Evolutionary conservation across 2,329 filamentous ascomycete genomes (phyloP).

Genomic region (Graphilbum sp.): DNA sequence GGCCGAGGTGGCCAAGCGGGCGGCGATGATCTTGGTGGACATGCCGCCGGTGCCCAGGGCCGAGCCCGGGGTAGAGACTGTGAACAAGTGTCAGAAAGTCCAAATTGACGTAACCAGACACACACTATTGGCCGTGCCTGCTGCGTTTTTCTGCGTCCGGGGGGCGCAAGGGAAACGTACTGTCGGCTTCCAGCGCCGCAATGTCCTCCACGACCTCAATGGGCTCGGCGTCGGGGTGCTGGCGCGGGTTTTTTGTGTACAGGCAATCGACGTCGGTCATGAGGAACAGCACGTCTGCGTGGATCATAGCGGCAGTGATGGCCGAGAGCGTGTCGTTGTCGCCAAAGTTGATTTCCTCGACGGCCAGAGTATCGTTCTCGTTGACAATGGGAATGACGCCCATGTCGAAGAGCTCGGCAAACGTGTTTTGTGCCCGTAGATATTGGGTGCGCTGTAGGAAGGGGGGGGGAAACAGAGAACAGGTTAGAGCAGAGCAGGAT

Average conservation of each 20-base stretch:
- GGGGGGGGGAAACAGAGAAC: too few relatives aligned
- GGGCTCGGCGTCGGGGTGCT: slow-evolving; percentile 66
- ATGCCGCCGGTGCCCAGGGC: slow-evolving; percentile 87
- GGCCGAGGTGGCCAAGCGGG: slow-evolving; percentile 77
- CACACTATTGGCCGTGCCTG: too few relatives aligned
- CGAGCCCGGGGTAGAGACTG: slow-evolving; percentile 78
- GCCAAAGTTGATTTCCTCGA: slow-evolving; percentile 98
- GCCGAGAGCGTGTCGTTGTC: slow-evolving; percentile 97
- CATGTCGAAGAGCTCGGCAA: slow-evolving; percentile 79
- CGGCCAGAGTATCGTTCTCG: slow-evolving; percentile 92
- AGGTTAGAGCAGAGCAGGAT: slow-evolving; percentile 2
- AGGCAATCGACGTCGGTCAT: slow-evolving; percentile 99
- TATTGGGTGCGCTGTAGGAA: slow-evolving; percentile 65
- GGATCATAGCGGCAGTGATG: slow-evolving; percentile 93
- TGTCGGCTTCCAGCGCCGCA: slow-evolving; percentile 62
- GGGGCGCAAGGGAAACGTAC: slow-evolving; percentile 20
- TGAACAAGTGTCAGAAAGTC: neutral
- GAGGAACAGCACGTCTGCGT: slow-evolving; percentile 88
- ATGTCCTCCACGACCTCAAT: slow-evolving; percentile 93
- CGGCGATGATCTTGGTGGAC: slow-evolving; percentile 93
- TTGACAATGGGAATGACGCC: slow-evolving; percentile 97
- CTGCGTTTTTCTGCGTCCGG: too few relatives aligned
- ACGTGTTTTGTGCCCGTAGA: slow-evolving; percentile 90
- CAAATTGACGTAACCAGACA: too few relatives aligned
- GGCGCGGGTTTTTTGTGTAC: slow-evolving; percentile 88